A percentile compares a stretch with the other conserved stretches of the same genome.
These are phyloP conservation scores for Panicum hallii DNA, from an alignment of 202 grass and related monocot genomes.

Conservation along the genomic window DNA sequence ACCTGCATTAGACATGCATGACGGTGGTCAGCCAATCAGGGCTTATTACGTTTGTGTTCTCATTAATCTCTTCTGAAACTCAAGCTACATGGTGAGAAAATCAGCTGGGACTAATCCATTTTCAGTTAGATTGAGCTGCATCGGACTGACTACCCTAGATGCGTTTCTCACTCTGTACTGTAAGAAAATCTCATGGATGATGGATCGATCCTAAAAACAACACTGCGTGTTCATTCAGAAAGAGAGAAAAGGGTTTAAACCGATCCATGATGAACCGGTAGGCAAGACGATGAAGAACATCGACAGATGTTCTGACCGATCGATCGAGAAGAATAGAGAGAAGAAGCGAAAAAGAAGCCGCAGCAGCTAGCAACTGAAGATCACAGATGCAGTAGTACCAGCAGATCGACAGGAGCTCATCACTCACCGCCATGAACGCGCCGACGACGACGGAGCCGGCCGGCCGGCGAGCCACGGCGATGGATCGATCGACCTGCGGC, in stretches of 20 bases:
- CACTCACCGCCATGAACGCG: slow-evolving; percentile 41
- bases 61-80: background rate
- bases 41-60: background rate
- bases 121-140: too few relatives aligned
- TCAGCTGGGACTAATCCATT: too few relatives aligned
- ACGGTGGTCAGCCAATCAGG: slow-evolving; percentile 5
- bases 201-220: too few relatives aligned
- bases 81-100: too few relatives aligned
- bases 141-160: too few relatives aligned
- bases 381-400: background rate
- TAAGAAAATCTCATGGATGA: too few relatives aligned
- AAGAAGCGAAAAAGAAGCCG: background rate
- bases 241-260: background rate
- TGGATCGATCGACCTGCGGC: background rate
- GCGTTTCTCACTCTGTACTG: too few relatives aligned
- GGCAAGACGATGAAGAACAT: background rate
- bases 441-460: too few relatives aligned
- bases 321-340: background rate
- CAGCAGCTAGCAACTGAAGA: background rate
- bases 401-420: background rate
- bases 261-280: background rate
- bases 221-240: background rate
- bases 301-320: background rate
- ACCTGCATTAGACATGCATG: slow-evolving; percentile 42
- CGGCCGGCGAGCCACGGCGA: background rate